Percentiles rank a stretch among this genome's conserved stretches.
phyloP scores from a whole-genome alignment of 2,329 filamentous ascomycete species.

The Pleomassaria siparia region DNA sequence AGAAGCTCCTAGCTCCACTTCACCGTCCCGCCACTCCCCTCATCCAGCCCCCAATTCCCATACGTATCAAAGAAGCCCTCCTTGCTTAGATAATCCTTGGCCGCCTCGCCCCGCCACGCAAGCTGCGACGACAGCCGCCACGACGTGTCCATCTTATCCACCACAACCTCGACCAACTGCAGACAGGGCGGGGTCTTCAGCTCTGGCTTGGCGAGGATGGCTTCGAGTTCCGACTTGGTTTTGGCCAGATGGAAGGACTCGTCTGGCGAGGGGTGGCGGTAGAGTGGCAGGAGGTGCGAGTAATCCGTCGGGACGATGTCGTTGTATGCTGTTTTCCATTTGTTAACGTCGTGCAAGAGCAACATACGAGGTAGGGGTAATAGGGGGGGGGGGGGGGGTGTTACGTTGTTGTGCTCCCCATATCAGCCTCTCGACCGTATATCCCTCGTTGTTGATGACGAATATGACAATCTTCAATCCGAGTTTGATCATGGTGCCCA shows the following conservation, averaged over 20 bases:
- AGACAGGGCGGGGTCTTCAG: constrained; percentile 34
- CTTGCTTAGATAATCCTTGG: constrained; percentile 39
- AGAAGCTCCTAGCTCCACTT: constrained; percentile 24
- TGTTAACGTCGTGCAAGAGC: constrained; percentile 3
- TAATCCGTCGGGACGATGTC: constrained; percentile 45
- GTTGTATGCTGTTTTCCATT: constrained; percentile 36
- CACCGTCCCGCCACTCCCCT: constrained; percentile 17
- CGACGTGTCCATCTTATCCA: constrained; percentile 45
- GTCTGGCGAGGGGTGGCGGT: constrained; percentile 34
- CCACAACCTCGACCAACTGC: constrained; percentile 47
- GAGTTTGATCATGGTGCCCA: constrained; percentile 61
- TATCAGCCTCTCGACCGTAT: constrained; percentile 51
- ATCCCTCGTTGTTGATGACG: constrained; percentile 51
- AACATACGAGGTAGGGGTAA: not conserved
- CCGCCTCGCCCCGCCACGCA: constrained; percentile 37
- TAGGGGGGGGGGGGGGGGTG: not conserved
- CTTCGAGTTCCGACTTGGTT: constrained; percentile 43
- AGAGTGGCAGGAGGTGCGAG: constrained; percentile 44
- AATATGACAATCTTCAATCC: constrained; percentile 42
- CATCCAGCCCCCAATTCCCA: constrained; percentile 33
- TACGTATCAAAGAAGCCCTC: constrained; percentile 44
- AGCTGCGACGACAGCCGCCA: constrained; percentile 41
- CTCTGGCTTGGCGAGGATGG: constrained; percentile 32
- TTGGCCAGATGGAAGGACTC: constrained; percentile 39
- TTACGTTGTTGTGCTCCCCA: constrained; percentile 45